phyloP scores from a whole-genome alignment of 108 stramenopile genomes.

The Tribonema minus region DNA sequence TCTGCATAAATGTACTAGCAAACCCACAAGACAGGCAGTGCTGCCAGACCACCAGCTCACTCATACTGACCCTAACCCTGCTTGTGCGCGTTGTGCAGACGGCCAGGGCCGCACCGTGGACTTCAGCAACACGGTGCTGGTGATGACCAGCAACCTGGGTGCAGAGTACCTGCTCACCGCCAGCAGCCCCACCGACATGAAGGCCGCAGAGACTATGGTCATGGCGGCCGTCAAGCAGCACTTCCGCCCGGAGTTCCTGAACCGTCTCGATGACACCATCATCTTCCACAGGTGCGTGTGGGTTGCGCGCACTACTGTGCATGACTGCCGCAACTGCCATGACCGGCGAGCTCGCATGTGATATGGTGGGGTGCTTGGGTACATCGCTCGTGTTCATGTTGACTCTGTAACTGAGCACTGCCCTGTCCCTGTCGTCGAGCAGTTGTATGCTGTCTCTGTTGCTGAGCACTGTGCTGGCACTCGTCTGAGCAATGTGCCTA shows the following conservation, averaged over 20 bases:
- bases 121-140: constrained; percentile 81
- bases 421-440: too few relatives aligned
- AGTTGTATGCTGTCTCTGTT: too few relatives aligned
- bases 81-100: background rate
- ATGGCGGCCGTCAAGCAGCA: constrained; percentile 27
- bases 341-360: too few relatives aligned
- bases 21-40: too few relatives aligned
- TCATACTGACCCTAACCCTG: background rate
- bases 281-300: constrained; percentile 67
- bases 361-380: too few relatives aligned
- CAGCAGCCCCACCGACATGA: constrained; percentile 4
- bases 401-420: too few relatives aligned
- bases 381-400: too few relatives aligned
- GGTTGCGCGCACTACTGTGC: background rate
- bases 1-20: too few relatives aligned
- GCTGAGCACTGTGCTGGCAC: too few relatives aligned
- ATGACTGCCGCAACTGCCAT: background rate
- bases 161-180: constrained; percentile 61
- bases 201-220: constrained; percentile 37
- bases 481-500: too few relatives aligned
- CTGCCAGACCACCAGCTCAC: background rate
- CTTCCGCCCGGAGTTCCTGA: constrained; percentile 93
- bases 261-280: constrained; percentile 81
- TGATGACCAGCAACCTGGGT: constrained; percentile 84
- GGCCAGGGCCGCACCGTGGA: constrained; percentile 71